Percentiles rank a stretch among this genome's conserved stretches.
Conservation (phyloP, 352 stramenopile species). For the Aphanomyces euteiches region DNA sequence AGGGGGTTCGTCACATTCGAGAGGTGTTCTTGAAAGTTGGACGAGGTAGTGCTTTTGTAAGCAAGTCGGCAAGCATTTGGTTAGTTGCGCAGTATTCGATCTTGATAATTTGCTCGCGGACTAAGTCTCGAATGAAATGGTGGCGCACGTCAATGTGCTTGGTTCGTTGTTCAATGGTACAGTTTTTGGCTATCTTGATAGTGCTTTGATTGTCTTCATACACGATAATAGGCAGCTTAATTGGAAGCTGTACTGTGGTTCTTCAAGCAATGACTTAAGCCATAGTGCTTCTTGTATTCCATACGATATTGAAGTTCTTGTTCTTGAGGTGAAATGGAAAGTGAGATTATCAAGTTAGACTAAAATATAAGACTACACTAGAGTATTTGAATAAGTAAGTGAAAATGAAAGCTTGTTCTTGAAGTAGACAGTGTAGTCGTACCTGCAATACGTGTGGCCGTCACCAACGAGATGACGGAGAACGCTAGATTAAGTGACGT, state of each 20-base stretch:
- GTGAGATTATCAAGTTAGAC: no score
- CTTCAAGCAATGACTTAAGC: not conserved
- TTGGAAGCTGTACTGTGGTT: not conserved
- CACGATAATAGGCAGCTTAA: not conserved
- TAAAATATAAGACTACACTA: no score
- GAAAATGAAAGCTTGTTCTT: no score
- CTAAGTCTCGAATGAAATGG: slow-evolving; percentile 1
- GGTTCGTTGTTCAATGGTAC: not conserved
- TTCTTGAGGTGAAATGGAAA: no score
- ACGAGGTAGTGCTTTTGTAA: not conserved
- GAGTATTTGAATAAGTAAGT: no score
- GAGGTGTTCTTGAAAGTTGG: not conserved
- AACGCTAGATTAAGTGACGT: no score
- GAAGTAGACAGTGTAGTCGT: no score
- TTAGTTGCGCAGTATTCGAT: not conserved
- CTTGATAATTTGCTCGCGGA: not conserved
- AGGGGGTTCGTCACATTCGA: no score
- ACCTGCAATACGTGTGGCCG: no score
- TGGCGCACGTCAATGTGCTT: slow-evolving; percentile 6
- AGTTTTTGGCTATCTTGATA: slow-evolving; percentile 2
- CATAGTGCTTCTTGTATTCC: slow-evolving; percentile 5
- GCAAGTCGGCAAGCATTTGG: not conserved
- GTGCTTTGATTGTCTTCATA: not conserved
- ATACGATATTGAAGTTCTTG: not conserved
- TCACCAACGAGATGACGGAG: no score